A percentile compares a stretch with the other conserved stretches of the same genome.
Evolutionary conservation across 306 rosid species (phyloP).

Genomic region (Rosa multiflora): DNA sequence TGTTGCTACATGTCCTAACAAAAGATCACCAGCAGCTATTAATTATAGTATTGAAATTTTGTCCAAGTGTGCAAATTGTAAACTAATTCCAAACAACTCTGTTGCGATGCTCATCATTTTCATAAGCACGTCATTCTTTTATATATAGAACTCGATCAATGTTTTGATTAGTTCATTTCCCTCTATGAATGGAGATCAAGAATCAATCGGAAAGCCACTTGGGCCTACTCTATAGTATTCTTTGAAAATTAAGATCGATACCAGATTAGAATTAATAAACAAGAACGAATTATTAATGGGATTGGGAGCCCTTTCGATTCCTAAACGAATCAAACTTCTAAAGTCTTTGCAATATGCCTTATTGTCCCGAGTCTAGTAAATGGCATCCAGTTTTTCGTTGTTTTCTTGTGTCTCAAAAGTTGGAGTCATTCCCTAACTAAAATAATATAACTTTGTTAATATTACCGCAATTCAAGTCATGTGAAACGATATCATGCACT

Average conservation of each 20-base stretch:
- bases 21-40: too few relatives aligned
- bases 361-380: background rate
- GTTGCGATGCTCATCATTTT: too few relatives aligned
- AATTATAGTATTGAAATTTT: too few relatives aligned
- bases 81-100: too few relatives aligned
- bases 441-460: too few relatives aligned
- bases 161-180: background rate
- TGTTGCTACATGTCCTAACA: too few relatives aligned
- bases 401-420: background rate
- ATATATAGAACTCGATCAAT: background rate
- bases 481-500: too few relatives aligned
- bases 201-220: background rate
- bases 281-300: background rate
- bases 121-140: too few relatives aligned
- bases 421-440: background rate
- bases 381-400: background rate
- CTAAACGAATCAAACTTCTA: background rate
- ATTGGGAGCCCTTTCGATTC: background rate
- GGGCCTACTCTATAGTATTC: background rate
- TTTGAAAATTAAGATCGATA: background rate
- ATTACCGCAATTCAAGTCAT: too few relatives aligned
- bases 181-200: background rate
- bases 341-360: background rate
- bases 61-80: too few relatives aligned
- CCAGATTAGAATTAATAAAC: background rate